Conservation (phyloP, 139 green algal genomes). For the Chlamydomonas schloesseri region DNA sequence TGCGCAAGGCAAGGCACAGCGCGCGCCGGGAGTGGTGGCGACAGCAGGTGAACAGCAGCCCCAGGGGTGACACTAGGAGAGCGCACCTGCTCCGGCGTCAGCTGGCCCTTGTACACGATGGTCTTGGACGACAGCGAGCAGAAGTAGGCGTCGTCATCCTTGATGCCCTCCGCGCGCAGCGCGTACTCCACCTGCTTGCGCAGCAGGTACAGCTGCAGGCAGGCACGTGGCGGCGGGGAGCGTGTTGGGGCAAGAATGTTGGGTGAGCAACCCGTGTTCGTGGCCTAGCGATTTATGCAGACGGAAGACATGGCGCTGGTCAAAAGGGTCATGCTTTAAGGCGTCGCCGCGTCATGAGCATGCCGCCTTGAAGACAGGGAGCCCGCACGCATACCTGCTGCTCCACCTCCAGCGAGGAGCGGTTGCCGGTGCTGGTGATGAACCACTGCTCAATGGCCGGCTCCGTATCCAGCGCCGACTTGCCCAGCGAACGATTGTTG, state of each 20-base stretch:
- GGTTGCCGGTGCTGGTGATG: constrained; percentile 63
- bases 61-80: too few relatives aligned
- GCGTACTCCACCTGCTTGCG: constrained; percentile 79
- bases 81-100: constrained; percentile 86
- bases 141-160: constrained; percentile 91
- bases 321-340: too few relatives aligned
- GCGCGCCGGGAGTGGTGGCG: too few relatives aligned
- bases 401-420: constrained; percentile 62
- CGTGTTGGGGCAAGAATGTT: too few relatives aligned
- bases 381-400: constrained; percentile 56
- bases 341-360: too few relatives aligned
- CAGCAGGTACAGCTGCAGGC: constrained; percentile 85
- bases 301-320: too few relatives aligned
- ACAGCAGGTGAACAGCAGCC: too few relatives aligned
- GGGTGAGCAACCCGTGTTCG: too few relatives aligned
- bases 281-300: too few relatives aligned
- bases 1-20: too few relatives aligned
- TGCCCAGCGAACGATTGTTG: constrained; percentile 86
- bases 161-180: constrained; percentile 47
- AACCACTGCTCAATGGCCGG: constrained; percentile 93
- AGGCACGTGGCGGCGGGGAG: not conserved
- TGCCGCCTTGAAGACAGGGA: too few relatives aligned
- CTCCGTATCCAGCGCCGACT: constrained; percentile 81
- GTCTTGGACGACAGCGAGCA: constrained; percentile 91
- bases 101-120: constrained; percentile 98